Conservation (phyloP, 805 yeast species). For the Candida silvatica region DNA sequence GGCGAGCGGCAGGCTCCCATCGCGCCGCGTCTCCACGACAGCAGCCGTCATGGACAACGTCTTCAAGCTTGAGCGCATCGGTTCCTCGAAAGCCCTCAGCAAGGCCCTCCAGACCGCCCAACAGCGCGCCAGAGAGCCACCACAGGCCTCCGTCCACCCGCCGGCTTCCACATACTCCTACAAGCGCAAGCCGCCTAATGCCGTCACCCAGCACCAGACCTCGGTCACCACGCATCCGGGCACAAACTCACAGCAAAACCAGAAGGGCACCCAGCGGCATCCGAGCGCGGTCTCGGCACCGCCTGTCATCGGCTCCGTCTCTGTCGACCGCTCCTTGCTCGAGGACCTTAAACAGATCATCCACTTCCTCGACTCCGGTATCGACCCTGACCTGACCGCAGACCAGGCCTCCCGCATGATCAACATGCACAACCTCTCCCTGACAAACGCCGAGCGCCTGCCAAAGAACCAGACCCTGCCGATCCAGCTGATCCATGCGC, state of each 20-base stretch:
- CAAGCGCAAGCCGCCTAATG: background rate
- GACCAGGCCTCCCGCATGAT: constrained; percentile 31
- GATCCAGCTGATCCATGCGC: constrained; percentile 46
- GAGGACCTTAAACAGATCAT: constrained; percentile 43
- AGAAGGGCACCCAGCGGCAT: constrained; percentile 5
- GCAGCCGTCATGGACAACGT: constrained; percentile 16
- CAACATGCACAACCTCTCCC: constrained; percentile 49
- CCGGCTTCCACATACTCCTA: background rate
- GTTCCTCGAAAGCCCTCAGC: constrained; percentile 36
- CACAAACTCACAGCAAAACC: constrained; percentile 1
- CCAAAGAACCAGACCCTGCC: constrained; percentile 33
- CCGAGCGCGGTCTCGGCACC: constrained; percentile 2
- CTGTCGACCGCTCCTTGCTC: constrained; percentile 16
- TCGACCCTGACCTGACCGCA: constrained; percentile 12
- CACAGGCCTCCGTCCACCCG: background rate
- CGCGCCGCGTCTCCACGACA: constrained; percentile 11
- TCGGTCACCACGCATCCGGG: background rate
- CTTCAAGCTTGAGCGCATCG: constrained; percentile 29
- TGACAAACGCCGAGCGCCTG: constrained; percentile 26
- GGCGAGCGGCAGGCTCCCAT: background rate
- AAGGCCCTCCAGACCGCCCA: background rate
- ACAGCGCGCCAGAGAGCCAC: background rate
- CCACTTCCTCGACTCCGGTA: constrained; percentile 33
- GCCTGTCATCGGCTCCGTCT: constrained; percentile 1
- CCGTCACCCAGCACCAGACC: constrained; percentile 1